These are phyloP conservation scores for Arachnomyces sp. DNA, from an alignment of 2,329 filamentous ascomycete species.

Conservation along the genomic window DNA sequence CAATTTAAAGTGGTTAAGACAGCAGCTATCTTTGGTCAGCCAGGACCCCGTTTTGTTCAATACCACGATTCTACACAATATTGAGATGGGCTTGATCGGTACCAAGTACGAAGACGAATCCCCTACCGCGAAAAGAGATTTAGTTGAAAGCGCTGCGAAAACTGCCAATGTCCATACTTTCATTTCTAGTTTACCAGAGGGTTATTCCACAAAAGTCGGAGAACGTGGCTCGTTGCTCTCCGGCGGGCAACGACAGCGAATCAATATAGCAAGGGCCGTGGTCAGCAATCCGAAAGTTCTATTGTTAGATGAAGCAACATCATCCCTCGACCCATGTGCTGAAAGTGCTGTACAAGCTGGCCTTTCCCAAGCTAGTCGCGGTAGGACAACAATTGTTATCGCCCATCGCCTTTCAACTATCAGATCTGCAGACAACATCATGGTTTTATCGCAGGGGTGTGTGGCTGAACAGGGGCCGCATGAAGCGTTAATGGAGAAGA, in stretches of 20 bases:
- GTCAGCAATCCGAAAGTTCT: conserved; percentile 27
- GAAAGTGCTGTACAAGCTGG: conserved; percentile 9
- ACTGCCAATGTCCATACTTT: conserved; percentile 24
- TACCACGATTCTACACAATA: conserved; percentile 60
- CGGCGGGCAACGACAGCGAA: conserved; percentile 30
- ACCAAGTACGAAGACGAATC: conserved; percentile 20
- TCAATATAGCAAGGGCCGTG: conserved; percentile 30
- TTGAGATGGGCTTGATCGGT: conserved; percentile 48
- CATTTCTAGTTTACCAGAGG: conserved; percentile 20
- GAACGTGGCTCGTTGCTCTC: conserved; percentile 20
- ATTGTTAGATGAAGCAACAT: conserved; percentile 23
- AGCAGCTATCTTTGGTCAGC: conserved; percentile 58
- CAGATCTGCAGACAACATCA: conserved; percentile 65
- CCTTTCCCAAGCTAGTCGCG: conserved; percentile 54
- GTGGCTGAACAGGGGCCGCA: conserved; percentile 53
- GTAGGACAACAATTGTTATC: conserved; percentile 57
- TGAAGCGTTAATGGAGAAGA: conserved; percentile 43
- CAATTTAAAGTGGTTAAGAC: conserved; percentile 54
- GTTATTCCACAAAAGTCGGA: conserved; percentile 19
- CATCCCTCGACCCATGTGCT: conserved; percentile 14
- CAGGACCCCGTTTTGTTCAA: conserved; percentile 65
- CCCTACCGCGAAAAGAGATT: conserved; percentile 7
- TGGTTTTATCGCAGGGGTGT: conserved; percentile 59
- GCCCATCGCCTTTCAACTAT: conserved; percentile 66
- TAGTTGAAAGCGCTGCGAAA: conserved; percentile 16